A percentile compares a stretch with the other conserved stretches of the same genome.
phyloP scores from a whole-genome alignment of 2,329 filamentous ascomycete genomes.

The Fusarium sp. region DNA sequence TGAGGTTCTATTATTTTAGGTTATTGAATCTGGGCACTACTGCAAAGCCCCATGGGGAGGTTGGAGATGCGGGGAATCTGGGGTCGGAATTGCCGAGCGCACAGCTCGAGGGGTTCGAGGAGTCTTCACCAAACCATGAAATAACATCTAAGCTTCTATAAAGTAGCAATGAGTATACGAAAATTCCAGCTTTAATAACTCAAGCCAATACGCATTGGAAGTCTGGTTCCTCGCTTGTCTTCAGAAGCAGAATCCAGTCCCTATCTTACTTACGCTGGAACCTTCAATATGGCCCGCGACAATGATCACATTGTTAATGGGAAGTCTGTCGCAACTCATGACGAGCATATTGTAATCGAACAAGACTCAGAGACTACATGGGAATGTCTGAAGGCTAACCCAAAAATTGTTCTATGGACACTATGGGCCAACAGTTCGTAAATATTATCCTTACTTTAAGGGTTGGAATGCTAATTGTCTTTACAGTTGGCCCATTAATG shows the following conservation, averaged over 20 bases:
- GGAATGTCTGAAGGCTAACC: conserved; percentile 9
- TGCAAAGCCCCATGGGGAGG: background rate
- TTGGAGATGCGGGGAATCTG: background rate
- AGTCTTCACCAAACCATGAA: background rate
- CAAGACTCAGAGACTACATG: conserved; percentile 4
- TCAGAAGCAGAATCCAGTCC: background rate
- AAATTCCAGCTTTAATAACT: background rate
- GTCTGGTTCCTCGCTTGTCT: background rate
- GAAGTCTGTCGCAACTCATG: conserved; percentile 5
- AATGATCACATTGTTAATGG: background rate
- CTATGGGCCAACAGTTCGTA: conserved; percentile 15
- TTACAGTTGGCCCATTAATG: conserved; percentile 10
- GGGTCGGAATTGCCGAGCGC: conserved; percentile 10
- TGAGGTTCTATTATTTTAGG: background rate
- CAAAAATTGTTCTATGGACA: conserved; percentile 17
- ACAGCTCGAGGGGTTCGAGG: too few species aligned
- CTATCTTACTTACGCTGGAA: background rate
- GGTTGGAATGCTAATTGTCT: background rate
- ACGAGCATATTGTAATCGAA: conserved; percentile 1
- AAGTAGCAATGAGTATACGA: background rate
- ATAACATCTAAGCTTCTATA: background rate
- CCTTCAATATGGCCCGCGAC: background rate
- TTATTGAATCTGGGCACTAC: background rate
- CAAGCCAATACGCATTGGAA: background rate
- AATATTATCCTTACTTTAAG: background rate